These are phyloP conservation scores for Lentinula guzmanii DNA, from an alignment of 768 basidiomycete genomes.

Conservation along the genomic window DNA sequence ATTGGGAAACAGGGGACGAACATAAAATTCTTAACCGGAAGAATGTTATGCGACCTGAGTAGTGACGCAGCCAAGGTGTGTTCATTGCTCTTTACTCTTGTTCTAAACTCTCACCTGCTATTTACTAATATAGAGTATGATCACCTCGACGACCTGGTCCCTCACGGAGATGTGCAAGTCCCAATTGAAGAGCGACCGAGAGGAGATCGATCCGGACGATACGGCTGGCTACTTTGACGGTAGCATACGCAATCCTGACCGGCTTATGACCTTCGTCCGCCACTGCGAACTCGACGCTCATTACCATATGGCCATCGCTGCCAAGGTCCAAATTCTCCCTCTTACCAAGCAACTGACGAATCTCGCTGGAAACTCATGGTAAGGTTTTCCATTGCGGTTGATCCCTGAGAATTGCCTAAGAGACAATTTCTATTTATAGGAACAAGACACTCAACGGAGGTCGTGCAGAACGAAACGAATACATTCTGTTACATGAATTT, in stretches of 20 bases:
- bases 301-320: conserved; percentile 94
- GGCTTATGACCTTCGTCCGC: conserved; percentile 80
- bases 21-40: conserved; percentile 74
- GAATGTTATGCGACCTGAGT: conserved; percentile 87
- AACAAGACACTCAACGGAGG: conserved; percentile 96
- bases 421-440: conserved; percentile 39
- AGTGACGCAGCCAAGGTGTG: conserved; percentile 90
- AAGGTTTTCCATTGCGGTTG: conserved; percentile 13
- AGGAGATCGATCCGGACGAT: conserved; percentile 96
- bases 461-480: conserved; percentile 97
- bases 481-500: conserved; percentile 97
- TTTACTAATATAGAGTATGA: conserved; percentile 68
- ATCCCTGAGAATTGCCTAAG: neutral
- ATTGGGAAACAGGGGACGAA: conserved; percentile 84
- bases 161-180: conserved; percentile 94
- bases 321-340: conserved; percentile 90
- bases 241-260: conserved; percentile 66
- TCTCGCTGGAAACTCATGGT: conserved; percentile 97
- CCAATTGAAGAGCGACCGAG: conserved; percentile 77
- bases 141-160: conserved; percentile 96
- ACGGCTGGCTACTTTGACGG: conserved; percentile 88
- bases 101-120: neutral
- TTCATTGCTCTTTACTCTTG: neutral
- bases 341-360: conserved; percentile 92
- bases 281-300: conserved; percentile 96